Evolutionary conservation across 1,139 yeast species (phyloP).

Genomic region (Yamadazyma oceani): DNA sequence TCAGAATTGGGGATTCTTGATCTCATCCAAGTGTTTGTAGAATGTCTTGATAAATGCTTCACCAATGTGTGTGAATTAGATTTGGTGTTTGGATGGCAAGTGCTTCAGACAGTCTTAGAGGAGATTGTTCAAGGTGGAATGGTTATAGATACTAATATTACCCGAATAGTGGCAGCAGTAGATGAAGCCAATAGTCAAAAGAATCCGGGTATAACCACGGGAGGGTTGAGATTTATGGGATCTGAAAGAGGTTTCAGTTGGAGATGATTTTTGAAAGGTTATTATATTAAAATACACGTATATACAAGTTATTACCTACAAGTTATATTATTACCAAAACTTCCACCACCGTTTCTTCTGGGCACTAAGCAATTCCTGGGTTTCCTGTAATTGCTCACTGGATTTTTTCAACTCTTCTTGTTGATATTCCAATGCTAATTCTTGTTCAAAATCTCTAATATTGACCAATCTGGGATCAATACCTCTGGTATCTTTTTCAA

Average conservation of each 20-base stretch:
- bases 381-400: slow-evolving; percentile 31
- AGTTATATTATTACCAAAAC: slow-evolving; percentile 12
- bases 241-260: slow-evolving; percentile 44
- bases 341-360: slow-evolving; percentile 36
- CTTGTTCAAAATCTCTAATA: slow-evolving; percentile 44
- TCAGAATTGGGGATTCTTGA: slow-evolving; percentile 92
- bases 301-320: neutral
- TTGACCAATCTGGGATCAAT: slow-evolving; percentile 43
- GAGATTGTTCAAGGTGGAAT: slow-evolving; percentile 97
- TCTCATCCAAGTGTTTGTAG: slow-evolving; percentile 94
- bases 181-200: slow-evolving; percentile 59
- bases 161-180: slow-evolving; percentile 79
- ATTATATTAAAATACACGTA: slow-evolving; percentile 5
- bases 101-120: slow-evolving; percentile 83
- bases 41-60: slow-evolving; percentile 88
- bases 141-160: slow-evolving; percentile 94
- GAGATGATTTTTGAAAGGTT: slow-evolving; percentile 21
- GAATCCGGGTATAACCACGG: slow-evolving; percentile 7
- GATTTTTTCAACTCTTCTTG: slow-evolving; percentile 39
- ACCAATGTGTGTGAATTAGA: slow-evolving; percentile 94
- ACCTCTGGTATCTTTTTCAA: slow-evolving; percentile 43
- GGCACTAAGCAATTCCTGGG: slow-evolving; percentile 28
- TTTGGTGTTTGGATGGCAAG: slow-evolving; percentile 97
- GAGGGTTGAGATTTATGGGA: slow-evolving; percentile 12
- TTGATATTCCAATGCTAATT: slow-evolving; percentile 45